Percentiles rank a stretch among this genome's conserved stretches.
These are phyloP conservation scores for Penicillium pancosmium DNA, from an alignment of 495 filamentous ascomycete species.

Conservation along the genomic window DNA sequence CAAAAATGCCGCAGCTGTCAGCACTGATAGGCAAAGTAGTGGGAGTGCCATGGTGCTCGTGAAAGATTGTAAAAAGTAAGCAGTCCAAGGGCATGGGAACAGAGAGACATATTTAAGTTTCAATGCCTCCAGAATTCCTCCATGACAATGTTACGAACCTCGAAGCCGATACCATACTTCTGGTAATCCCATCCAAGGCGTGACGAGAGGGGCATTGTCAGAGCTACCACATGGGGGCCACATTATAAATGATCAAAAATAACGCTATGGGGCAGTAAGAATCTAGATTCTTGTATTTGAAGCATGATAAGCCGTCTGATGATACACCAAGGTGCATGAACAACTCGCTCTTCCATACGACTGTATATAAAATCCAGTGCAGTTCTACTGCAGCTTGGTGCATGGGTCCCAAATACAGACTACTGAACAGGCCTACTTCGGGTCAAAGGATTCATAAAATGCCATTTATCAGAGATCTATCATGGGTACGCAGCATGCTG, in stretches of 20 bases:
- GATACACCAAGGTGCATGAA: neutral
- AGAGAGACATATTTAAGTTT: neutral
- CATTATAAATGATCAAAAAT: neutral
- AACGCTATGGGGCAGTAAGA: neutral
- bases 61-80: neutral
- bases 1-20: conserved; percentile 1
- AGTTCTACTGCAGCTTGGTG: neutral
- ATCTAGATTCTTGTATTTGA: neutral
- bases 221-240: neutral
- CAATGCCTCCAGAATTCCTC: neutral
- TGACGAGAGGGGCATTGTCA: neutral
- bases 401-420: neutral
- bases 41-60: neutral
- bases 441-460: neutral
- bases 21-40: conserved; percentile 4
- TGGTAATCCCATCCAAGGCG: neutral
- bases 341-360: neutral
- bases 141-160: neutral
- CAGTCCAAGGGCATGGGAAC: neutral
- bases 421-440: neutral
- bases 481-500: neutral
- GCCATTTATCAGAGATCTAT: neutral
- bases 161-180: neutral
- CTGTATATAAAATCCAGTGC: neutral
- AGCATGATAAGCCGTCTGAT: neutral